Base-by-base conservation (phyloP, 768 basidiomycete species). In the Phaffia australis region DNA sequence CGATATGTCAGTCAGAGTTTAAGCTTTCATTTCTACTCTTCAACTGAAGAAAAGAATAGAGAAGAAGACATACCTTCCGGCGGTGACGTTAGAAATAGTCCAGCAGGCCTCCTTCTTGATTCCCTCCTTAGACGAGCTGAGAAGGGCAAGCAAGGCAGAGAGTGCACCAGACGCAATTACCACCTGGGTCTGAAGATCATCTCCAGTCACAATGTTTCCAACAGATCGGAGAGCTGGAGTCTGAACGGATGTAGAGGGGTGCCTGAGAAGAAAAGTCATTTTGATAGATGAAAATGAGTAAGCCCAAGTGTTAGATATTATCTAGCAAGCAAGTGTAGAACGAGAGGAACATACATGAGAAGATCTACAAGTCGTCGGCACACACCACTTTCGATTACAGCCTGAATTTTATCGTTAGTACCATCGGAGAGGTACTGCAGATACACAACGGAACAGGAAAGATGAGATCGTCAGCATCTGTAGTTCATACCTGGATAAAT, bases 51-150 rank as follows among this genome's bases (percentile, higher is more conserved):
- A 9, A 29, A 7, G 14, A 8, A 57, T 35, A 23, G 21, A 23
- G 25, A 18, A 1, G 30, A 15, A 3, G 21, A 56, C 63, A 27
- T 18, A 64, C 65, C 35, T 46, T 56, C 95, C 95, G 48, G 95
- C 95, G 56, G 95, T 99, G 75, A 99, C 83, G 78, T 99, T 99
- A 56, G 91, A 95, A 74, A 99, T 98, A 21, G 95, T 99, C 95
- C 95, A 99, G 79, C 95, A 99, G 29, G 95, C 94, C 78, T 99
- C 94, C 81, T 99, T 99, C 73, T 94, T 84, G 74, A 99, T 99
- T 56, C 93, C 95, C 71, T 99, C 95, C 80, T 99, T 99, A 32
- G 93, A 89, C 27, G 93, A 97, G 1, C 89, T 91, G 63, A 99
- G 81, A 25, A 99, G 81, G 27, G 89, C 86, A 52, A 99, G 84